These are phyloP conservation scores for Camelina hispida DNA, from an alignment of 345 rosid genomes.

Conservation along the genomic window DNA sequence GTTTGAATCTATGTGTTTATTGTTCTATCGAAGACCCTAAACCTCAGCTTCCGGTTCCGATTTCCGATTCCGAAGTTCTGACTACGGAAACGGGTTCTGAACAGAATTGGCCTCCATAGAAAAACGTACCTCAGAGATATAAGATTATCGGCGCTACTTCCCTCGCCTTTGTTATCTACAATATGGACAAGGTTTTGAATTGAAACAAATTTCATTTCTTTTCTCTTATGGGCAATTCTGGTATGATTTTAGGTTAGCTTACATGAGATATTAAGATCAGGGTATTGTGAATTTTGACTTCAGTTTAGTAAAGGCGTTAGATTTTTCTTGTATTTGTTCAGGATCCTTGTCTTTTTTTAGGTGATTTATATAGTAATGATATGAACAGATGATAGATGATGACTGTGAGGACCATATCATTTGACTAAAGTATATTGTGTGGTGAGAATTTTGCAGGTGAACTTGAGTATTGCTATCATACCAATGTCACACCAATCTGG, in stretches of 20 bases:
- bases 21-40: conserved; percentile 33
- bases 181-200: conserved; percentile 80
- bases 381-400: conserved; percentile 2
- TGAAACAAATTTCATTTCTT: background rate
- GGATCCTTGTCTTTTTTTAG: background rate
- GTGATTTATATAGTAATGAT: background rate
- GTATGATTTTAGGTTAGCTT: conserved; percentile 4
- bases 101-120: conserved; percentile 86
- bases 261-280: conserved; percentile 10
- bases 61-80: conserved; percentile 36
- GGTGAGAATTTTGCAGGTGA: conserved; percentile 60
- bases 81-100: conserved; percentile 52
- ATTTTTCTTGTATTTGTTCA: background rate
- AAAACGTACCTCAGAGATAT: conserved; percentile 73
- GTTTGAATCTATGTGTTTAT: too few species aligned
- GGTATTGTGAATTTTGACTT: conserved; percentile 7
- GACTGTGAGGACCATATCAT: conserved; percentile 3
- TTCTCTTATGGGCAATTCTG: background rate
- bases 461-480: conserved; percentile 91
- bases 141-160: conserved; percentile 87
- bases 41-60: conserved; percentile 41
- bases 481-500: conserved; percentile 98
- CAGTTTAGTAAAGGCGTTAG: background rate
- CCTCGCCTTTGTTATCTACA: conserved; percentile 89
- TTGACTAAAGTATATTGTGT: conserved; percentile 3